A percentile compares a stretch with the other conserved stretches of the same genome.
Evolutionary conservation across 2,329 filamentous ascomycete genomes (phyloP).

Genomic region (Sphaerulina vaccinii): DNA sequence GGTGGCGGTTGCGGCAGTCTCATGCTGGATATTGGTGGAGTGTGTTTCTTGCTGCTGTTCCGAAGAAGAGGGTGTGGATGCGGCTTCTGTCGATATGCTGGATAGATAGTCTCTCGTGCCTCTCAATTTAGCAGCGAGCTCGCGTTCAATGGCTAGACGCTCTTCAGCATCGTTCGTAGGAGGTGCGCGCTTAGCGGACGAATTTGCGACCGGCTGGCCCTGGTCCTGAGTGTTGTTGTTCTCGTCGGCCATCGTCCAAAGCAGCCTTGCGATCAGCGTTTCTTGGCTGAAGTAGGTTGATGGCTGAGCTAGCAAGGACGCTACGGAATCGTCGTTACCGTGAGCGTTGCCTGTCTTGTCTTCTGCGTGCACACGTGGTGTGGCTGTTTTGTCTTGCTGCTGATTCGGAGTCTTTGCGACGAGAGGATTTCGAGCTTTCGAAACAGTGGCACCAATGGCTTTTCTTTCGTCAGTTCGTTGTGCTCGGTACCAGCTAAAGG

Average conservation of each 20-base stretch:
- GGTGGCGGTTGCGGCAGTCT: slow-evolving; percentile 11
- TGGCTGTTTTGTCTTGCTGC: background rate
- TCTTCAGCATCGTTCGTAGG: slow-evolving; percentile 1
- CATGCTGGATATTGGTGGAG: background rate
- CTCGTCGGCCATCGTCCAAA: background rate
- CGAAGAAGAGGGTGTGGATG: slow-evolving; percentile 1
- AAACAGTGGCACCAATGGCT: background rate
- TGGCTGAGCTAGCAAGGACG: slow-evolving; percentile 3
- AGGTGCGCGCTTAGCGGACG: slow-evolving; percentile 5
- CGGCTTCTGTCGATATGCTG: slow-evolving; percentile 1
- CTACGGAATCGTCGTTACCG: background rate
- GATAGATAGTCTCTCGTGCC: slow-evolving; percentile 20
- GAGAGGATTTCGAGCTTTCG: background rate
- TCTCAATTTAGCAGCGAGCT: slow-evolving; percentile 21
- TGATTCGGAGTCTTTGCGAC: background rate
- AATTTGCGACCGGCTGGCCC: background rate
- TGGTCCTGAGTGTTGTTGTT: background rate
- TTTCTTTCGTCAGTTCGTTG: background rate
- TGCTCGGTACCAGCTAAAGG: background rate
- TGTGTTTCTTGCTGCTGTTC: background rate
- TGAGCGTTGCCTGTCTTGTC: background rate
- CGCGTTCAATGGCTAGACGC: slow-evolving; percentile 20
- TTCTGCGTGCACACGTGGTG: background rate
- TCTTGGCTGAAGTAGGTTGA: background rate
- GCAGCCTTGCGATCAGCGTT: background rate